Conservation (phyloP, 2,329 filamentous ascomycete genomes). For the Botrytis deweyae region DNA sequence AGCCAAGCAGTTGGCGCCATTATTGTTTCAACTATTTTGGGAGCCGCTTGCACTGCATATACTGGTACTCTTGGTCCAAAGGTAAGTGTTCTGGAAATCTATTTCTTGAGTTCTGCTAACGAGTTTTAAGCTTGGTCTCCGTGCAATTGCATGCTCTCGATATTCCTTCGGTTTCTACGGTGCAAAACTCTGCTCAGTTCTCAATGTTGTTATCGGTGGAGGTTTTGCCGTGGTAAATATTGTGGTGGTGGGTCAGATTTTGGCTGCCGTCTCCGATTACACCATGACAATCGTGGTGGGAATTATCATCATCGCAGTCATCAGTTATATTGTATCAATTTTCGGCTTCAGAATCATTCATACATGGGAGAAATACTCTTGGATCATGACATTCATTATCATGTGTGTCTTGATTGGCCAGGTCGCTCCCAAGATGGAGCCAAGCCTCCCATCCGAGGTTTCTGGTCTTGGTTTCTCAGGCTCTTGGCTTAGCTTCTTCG, state of each 20-base stretch:
- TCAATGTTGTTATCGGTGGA: conserved; percentile 49
- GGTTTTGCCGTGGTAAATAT: conserved; percentile 46
- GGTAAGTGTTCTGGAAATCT: conserved; percentile 30
- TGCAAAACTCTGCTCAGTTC: conserved; percentile 47
- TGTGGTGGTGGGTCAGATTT: conserved; percentile 45
- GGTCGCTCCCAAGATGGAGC: conserved; percentile 46
- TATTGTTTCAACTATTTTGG: conserved; percentile 44
- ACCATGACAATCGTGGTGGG: conserved; percentile 45
- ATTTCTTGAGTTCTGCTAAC: background rate
- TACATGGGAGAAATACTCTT: conserved; percentile 50
- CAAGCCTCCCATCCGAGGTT: conserved; percentile 39
- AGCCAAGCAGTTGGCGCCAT: conserved; percentile 45
- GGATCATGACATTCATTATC: conserved; percentile 48
- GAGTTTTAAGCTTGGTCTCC: conserved; percentile 38
- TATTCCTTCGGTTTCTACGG: conserved; percentile 53
- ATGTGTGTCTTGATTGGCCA: conserved; percentile 50
- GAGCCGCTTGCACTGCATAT: conserved; percentile 44
- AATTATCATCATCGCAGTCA: conserved; percentile 36
- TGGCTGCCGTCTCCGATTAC: conserved; percentile 40
- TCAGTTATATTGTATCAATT: conserved; percentile 36
- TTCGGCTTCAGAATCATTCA: conserved; percentile 45
- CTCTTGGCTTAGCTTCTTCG: conserved; percentile 35
- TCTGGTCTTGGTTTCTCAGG: conserved; percentile 41
- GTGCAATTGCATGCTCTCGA: conserved; percentile 46
- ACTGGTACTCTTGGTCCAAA: conserved; percentile 46